Conservation (phyloP, 345 rosid genomes). For the Populus nigra region DNA sequence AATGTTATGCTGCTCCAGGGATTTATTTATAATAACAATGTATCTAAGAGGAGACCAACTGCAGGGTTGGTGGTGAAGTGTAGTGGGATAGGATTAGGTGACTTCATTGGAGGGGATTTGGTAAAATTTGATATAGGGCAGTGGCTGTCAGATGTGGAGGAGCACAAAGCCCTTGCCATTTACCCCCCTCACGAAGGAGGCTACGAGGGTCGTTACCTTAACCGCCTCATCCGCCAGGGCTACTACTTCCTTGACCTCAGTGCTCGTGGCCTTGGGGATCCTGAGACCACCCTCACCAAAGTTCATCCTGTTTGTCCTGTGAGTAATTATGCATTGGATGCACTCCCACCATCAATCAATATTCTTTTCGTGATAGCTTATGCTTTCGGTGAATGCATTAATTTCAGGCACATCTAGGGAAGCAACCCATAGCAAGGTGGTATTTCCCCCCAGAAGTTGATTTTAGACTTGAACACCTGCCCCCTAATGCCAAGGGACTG, state of each 20-base stretch:
- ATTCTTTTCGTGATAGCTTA: not conserved
- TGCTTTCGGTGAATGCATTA: not conserved
- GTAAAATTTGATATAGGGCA: slow-evolving; percentile 59
- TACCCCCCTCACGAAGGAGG: slow-evolving; percentile 96
- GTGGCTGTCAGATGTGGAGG: slow-evolving; percentile 84
- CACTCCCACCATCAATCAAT: not conserved
- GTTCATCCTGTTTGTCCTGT: slow-evolving; percentile 92
- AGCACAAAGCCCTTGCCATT: slow-evolving; percentile 80
- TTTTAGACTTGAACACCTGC: slow-evolving; percentile 67
- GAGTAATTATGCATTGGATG: slow-evolving; percentile 3
- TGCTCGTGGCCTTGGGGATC: slow-evolving; percentile 96
- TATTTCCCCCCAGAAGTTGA: slow-evolving; percentile 93
- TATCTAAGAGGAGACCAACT: not conserved
- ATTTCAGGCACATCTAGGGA: slow-evolving; percentile 75
- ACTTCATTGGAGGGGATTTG: slow-evolving; percentile 85
- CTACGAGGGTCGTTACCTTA: slow-evolving; percentile 83
- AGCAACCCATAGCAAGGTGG: slow-evolving; percentile 97
- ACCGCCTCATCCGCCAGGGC: slow-evolving; percentile 62
- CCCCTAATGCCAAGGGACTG: slow-evolving; percentile 79
- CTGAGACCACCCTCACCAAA: slow-evolving; percentile 83
- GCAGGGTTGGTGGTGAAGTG: slow-evolving; percentile 29
- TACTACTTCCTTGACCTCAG: slow-evolving; percentile 88
- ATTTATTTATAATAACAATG: not conserved
- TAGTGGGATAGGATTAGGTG: slow-evolving; percentile 43
- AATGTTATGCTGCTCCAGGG: not conserved